A percentile compares a stretch with the other conserved stretches of the same genome.
Evolutionary conservation across 768 basidiomycete species (phyloP).

Genomic region (Russula lepida): DNA sequence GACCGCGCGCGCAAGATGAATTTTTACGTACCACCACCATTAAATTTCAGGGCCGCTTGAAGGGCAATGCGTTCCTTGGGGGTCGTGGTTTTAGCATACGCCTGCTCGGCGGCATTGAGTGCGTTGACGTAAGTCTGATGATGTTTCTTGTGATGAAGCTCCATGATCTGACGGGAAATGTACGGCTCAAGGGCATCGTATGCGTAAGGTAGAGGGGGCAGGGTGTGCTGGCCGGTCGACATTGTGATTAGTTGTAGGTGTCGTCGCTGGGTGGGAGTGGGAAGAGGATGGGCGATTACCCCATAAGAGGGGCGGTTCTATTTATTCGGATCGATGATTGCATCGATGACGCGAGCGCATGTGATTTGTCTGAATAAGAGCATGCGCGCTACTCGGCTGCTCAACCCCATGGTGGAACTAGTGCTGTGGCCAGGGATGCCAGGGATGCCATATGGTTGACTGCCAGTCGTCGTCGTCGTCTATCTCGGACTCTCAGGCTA

Average conservation of each 20-base stretch:
- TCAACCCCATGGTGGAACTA: neutral
- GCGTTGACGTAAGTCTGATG: conserved; percentile 93
- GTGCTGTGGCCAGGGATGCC: neutral
- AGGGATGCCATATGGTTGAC: neutral
- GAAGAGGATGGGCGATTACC: neutral
- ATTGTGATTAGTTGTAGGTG: conserved; percentile 8
- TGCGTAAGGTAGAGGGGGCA: conserved; percentile 67
- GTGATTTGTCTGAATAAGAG: conserved; percentile 4
- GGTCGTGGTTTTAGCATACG: conserved; percentile 55
- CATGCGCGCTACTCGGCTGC: neutral
- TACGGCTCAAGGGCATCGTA: conserved; percentile 93
- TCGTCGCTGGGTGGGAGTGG: neutral
- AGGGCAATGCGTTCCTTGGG: conserved; percentile 80
- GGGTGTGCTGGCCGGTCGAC: conserved; percentile 36
- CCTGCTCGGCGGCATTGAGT: conserved; percentile 81
- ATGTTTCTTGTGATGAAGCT: conserved; percentile 89
- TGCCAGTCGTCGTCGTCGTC: neutral
- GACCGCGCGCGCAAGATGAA: neutral
- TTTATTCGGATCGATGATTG: conserved; percentile 5
- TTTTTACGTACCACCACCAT: conserved; percentile 72
- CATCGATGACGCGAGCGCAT: conserved; percentile 10
- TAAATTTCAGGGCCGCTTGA: conserved; percentile 90
- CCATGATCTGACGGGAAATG: conserved; percentile 90
- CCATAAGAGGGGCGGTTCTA: conserved; percentile 4
- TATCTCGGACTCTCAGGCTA: neutral